Evolutionary conservation across 768 basidiomycete species (phyloP).

Genomic region (Tylopilus rubrobrunneus): DNA sequence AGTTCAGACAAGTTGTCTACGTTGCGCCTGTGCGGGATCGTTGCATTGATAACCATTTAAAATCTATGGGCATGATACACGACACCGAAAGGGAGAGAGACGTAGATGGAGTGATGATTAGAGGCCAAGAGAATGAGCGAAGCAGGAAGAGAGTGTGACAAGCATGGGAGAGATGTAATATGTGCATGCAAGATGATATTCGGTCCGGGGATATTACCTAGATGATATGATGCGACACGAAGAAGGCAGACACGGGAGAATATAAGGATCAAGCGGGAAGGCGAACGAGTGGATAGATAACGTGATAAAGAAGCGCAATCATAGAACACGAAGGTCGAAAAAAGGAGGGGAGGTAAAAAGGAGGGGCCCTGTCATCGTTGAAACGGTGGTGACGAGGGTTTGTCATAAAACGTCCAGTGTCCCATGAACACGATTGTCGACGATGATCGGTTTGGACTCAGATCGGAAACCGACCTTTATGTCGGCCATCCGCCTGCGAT

Average conservation of each 20-base stretch:
- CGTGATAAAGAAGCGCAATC: constrained; percentile 13
- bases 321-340: constrained; percentile 16
- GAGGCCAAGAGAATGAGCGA: background rate
- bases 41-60: background rate
- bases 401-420: constrained; percentile 1
- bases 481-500: constrained; percentile 79
- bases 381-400: constrained; percentile 10
- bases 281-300: constrained; percentile 13
- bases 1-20: background rate
- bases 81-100: background rate
- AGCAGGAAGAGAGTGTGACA: constrained; percentile 8
- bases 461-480: constrained; percentile 26
- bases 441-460: background rate
- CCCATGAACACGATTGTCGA: constrained; percentile 4
- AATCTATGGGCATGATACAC: constrained; percentile 10
- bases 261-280: background rate
- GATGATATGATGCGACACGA: constrained; percentile 9
- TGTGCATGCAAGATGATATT: constrained; percentile 6
- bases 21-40: background rate
- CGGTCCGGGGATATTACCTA: constrained; percentile 10
- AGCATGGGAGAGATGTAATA: background rate
- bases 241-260: background rate
- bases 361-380: background rate
- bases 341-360: background rate
- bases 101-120: background rate